phyloP scores from a whole-genome alignment of 768 basidiomycete genomes.

The Fomitopsis pulvina region DNA sequence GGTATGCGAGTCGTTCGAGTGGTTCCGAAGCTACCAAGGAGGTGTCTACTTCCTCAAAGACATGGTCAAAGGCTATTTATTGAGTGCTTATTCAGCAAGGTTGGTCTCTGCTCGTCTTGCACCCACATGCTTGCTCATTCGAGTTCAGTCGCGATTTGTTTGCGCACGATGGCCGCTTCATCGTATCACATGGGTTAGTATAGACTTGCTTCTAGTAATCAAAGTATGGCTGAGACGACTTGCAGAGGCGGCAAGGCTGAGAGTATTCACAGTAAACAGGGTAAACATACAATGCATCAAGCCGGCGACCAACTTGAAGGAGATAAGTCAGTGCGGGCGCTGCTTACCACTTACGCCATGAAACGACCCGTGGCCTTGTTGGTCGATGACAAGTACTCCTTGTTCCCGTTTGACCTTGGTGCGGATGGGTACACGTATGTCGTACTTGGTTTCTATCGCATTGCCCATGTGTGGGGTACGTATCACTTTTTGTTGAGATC shows the following conservation, averaged over 20 bases:
- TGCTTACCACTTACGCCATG: conserved; percentile 51
- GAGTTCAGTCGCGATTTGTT: conserved; percentile 62
- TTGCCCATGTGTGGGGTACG: conserved; percentile 66
- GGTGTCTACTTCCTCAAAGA: conserved; percentile 66
- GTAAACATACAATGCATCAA: conserved; percentile 31
- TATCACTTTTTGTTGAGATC: conserved; percentile 2
- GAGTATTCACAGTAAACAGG: conserved; percentile 38
- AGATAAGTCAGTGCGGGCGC: conserved; percentile 65
- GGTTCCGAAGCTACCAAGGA: conserved; percentile 72
- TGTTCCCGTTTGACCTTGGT: conserved; percentile 66
- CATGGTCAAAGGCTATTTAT: conserved; percentile 66
- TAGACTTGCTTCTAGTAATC: neutral
- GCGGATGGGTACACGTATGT: conserved; percentile 43
- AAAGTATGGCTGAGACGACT: neutral
- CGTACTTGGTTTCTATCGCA: conserved; percentile 65
- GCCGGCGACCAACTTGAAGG: conserved; percentile 63
- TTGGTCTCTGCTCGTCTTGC: conserved; percentile 24
- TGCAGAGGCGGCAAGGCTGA: conserved; percentile 64
- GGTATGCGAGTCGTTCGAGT: conserved; percentile 72
- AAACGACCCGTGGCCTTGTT: conserved; percentile 60
- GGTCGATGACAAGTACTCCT: conserved; percentile 65
- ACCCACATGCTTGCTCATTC: conserved; percentile 3
- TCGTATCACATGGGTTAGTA: conserved; percentile 79
- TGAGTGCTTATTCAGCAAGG: conserved; percentile 66
- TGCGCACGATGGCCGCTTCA: conserved; percentile 54